Conservation (phyloP, 495 filamentous ascomycete species). For the Bombardia bombarda region DNA sequence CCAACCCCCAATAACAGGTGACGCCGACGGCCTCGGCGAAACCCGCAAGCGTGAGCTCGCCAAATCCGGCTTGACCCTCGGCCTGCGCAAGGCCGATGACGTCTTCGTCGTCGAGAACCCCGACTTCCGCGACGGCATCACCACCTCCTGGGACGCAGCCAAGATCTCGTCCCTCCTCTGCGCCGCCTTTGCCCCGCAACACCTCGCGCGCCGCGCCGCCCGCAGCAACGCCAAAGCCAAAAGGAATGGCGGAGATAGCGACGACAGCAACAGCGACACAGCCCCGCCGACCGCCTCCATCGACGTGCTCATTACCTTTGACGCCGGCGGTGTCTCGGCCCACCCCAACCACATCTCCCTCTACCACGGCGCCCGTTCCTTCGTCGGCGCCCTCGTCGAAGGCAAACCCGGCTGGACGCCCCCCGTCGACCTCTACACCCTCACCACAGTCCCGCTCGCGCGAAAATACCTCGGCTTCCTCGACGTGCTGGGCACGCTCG, state of each 20-base stretch:
- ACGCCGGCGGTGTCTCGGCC: constrained; percentile 64
- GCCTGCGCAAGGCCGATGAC: constrained; percentile 62
- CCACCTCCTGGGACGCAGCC: constrained; percentile 57
- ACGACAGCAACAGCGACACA: too few species aligned
- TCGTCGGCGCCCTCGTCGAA: constrained; percentile 54
- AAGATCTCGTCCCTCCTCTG: constrained; percentile 62
- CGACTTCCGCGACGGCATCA: constrained; percentile 84
- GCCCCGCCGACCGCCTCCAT: constrained; percentile 52
- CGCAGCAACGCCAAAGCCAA: too few species aligned
- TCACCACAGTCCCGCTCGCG: constrained; percentile 57
- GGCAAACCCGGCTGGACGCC: constrained; percentile 57
- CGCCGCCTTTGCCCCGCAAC: constrained; percentile 58
- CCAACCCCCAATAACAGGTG: constrained; percentile 35
- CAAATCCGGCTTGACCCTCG: constrained; percentile 65
- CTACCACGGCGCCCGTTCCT: constrained; percentile 71
- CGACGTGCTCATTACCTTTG: constrained; percentile 84
- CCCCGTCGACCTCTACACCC: constrained; percentile 75
- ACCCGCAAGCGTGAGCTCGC: constrained; percentile 75
- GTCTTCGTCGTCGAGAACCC: constrained; percentile 75
- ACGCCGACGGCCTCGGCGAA: constrained; percentile 81
- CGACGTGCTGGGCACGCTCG: constrained; percentile 61
- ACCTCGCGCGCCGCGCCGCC: constrained; percentile 28
- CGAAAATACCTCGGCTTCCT: constrained; percentile 77
- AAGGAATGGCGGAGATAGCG: too few species aligned
- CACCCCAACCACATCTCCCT: constrained; percentile 91